phyloP scores from a whole-genome alignment of 2,329 filamentous ascomycete species.

The Leptosphaerulina australis region DNA sequence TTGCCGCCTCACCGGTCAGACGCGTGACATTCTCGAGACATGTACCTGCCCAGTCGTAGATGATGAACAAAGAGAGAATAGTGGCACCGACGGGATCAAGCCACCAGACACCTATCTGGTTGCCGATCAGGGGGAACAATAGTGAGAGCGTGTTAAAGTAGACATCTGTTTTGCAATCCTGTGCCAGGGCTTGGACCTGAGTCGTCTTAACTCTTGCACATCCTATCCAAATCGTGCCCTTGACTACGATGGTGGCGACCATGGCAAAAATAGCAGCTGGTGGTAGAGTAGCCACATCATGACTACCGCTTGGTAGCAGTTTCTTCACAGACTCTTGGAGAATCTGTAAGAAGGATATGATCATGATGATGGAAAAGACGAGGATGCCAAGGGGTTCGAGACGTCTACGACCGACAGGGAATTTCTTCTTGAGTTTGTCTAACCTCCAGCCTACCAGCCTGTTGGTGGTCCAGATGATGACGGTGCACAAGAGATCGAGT shows the following conservation, averaged over 20 bases:
- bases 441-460: constrained; percentile 64
- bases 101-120: constrained; percentile 67
- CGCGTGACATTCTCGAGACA: constrained; percentile 65
- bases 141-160: constrained; percentile 69
- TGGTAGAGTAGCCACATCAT: constrained; percentile 58
- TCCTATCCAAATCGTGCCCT: constrained; percentile 65
- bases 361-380: constrained; percentile 67
- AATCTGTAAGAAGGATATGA: constrained; percentile 67
- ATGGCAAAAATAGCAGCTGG: constrained; percentile 63
- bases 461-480: constrained; percentile 67
- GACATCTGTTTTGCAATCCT: constrained; percentile 67
- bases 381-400: constrained; percentile 67
- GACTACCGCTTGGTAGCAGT: constrained; percentile 58
- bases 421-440: constrained; percentile 57
- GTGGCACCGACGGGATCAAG: constrained; percentile 68
- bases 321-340: constrained; percentile 65
- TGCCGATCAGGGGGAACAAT: constrained; percentile 66
- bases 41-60: constrained; percentile 70
- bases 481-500: constrained; percentile 64
- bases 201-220: constrained; percentile 67
- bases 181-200: constrained; percentile 67
- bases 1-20: constrained; percentile 63
- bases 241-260: constrained; percentile 63
- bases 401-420: constrained; percentile 59
- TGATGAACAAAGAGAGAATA: constrained; percentile 69